Evolutionary conservation across 23 red algal genomes (phyloP).

Genomic region (Chondrus crispus): DNA sequence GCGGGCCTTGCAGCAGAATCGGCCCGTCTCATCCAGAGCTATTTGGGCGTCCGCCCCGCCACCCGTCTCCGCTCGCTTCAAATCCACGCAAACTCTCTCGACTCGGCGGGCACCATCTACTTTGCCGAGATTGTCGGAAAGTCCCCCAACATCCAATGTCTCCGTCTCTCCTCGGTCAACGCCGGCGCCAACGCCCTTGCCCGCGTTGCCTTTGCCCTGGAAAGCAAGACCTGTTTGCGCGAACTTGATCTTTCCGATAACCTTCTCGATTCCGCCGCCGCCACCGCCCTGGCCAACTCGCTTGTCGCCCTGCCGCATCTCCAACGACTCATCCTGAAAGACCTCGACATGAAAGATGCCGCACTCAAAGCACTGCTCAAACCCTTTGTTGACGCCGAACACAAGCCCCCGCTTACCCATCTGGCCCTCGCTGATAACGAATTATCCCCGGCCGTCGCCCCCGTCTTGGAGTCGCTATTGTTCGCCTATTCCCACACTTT

Average conservation of each 20-base stretch:
- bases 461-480: slow-evolving; percentile 6
- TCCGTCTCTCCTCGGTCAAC: slow-evolving; percentile 60
- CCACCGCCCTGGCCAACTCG: slow-evolving; percentile 27
- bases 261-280: slow-evolving; percentile 25
- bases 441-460: not conserved
- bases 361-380: slow-evolving; percentile 4
- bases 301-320: slow-evolving; percentile 24
- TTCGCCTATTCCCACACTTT: not conserved
- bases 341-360: slow-evolving; percentile 51
- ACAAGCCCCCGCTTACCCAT: slow-evolving; percentile 19
- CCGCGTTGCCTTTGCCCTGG: slow-evolving; percentile 30
- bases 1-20: slow-evolving; percentile 77
- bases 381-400: not conserved
- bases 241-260: slow-evolving; percentile 86
- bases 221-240: not conserved
- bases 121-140: slow-evolving; percentile 60
- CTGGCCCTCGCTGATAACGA: slow-evolving; percentile 76
- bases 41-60: not conserved
- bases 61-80: slow-evolving; percentile 23
- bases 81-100: slow-evolving; percentile 72
- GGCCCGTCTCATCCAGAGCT: slow-evolving; percentile 46
- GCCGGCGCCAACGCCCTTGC: not conserved
- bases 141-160: slow-evolving; percentile 43
- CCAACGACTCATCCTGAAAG: slow-evolving; percentile 52
- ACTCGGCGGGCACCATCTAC: slow-evolving; percentile 44